Evolutionary conservation across 1,284 basidiomycete genomes (phyloP), one percentile per base, ranked within the genome.

Genomic region (Macrocystidia cucumis): DNA sequence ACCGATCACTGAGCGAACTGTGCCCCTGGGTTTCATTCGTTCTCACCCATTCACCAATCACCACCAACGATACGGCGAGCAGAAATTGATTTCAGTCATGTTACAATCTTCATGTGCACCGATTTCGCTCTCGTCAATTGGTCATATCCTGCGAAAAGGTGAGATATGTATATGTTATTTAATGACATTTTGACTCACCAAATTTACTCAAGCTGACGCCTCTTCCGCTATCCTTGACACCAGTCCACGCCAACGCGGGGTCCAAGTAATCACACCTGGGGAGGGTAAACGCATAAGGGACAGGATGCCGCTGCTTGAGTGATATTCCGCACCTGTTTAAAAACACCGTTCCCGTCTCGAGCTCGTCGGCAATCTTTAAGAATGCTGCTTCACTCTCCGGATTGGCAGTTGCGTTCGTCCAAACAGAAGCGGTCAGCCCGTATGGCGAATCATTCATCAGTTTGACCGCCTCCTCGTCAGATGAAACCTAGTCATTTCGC

Each of bases 381-480:
- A 95, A 95, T 0, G 74, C 78, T 3, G 65, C 56, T 39, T 84
- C 70, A 1, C 79, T 83, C 17, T 75, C 72, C 0, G 66, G 51
- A 38, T 77, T 71, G 6, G 57, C 59, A 23, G 69, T 65, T 1
- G 73, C 75, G 49, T 89, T 73, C 0, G 93, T 96, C 93, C 93
- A 98, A 19, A 98, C 60, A 12, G 89, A 91, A 1, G 90, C 89
- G 1, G 93, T 98, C 21, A 98, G 69, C 9, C 93, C 93, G 54
- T 93, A 97, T 1, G 74, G 76, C n/a, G 91, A 96, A 59, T 97
- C 91, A 58, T 98, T 97, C 88, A 98, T 97, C 20, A 96, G 70
- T 21, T 62, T 54, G 38, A 97, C 63, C 0, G 92, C 92, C 55
- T 95, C 90, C 33, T 82, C 79, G 51, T 93, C 91, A 0, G 79